Base-by-base conservation (phyloP, 1,139 yeast genomes). In the Taphrina wiesneri region DNA sequence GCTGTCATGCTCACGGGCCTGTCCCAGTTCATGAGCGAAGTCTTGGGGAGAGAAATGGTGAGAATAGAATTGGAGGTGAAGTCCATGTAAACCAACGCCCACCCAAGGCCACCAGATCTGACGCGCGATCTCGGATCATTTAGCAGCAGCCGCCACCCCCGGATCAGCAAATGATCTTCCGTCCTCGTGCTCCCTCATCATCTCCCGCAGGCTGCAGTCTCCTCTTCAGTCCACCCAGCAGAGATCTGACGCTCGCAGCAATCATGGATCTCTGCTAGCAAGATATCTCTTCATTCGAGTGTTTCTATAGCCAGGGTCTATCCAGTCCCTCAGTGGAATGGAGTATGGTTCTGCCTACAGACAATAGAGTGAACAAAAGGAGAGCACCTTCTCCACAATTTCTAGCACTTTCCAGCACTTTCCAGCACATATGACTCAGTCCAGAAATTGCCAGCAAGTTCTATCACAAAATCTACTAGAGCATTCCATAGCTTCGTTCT, bases 401-500 rank as follows among this genome's bases (percentile, higher is more conserved):
- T 45, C 49, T 21, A 45, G 49, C 49, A 45, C 25, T 45, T 45
- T 45, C 49, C 11, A 45, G 49, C 49, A 45, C 25, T 45, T 45
- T 45, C 49, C 49, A 45, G 28, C 11, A n/a, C 43, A 39, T 39
- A 39, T n/a, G 19, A 15, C 3, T 13, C 43, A 39, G n/a, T 39
- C 17, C 43, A n/a, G 17, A n/a, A 39, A 3, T 39, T 39, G 43
- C 43, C n/a, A n/a, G 43, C 43, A 39, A 39, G 43, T 39, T 39
- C 43, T 39, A n/a, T 19, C 43, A 4, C 6, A 7, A 39, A 13
- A 7, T n/a, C 43, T 39, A n/a, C 43, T 39, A 39, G 43, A 39
- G 7, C 7, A 15, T 39, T 39, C 43, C 17, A 39, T 39, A 39
- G 21, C n/a, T n/a, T 39, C 43, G 19, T n/a, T n/a, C 6, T n/a